Evolutionary conservation across 2,329 filamentous ascomycete genomes (phyloP), one percentile per base, ranked within the genome.

Genomic region (Fusarium sp.): DNA sequence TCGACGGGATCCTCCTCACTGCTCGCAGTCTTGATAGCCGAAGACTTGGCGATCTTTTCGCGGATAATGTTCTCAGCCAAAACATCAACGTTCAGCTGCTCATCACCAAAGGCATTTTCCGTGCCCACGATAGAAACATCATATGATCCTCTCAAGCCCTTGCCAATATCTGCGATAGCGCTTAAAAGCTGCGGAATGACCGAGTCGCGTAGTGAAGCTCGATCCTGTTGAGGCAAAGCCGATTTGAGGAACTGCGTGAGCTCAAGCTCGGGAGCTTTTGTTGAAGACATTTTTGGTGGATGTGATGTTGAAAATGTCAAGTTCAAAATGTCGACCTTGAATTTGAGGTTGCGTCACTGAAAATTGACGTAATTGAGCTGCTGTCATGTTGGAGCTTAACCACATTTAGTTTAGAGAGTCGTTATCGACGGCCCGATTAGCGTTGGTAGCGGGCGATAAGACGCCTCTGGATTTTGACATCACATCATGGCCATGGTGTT

Each of bases 1-100:
- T 90, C 88, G 2, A 87, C 75, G 0, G 88, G 88, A 55, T 90
- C 88, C 74, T 91, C 89, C 75, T 91, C 89, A 76, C 88, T 89
- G 78, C 85, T 88, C 3, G 87, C 87, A 0, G 85, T 85, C 15
- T 79, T 79, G 3, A 88, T 82, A 2, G 82, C 77, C 0, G 84
- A 80, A 46, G 85, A 88, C 1, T 68, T 61, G 0, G 81, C 80
- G 7, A 89, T 79, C 0, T 81, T 80, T 0, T 76, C 75, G 20
- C 88, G 84, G 44, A 90, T 79, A 45, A 84, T 75, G 1, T 80
- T 77, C 74, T 90, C 88, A 3, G 86, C 82, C 5, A 81, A 61
- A 3, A 90, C 84, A 70, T 90, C 87, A 49, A 89, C 87, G 74
- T 89, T 89, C 41, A 89, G 80, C 78, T 89, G 87, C 69, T 87